Evolutionary conservation across 1,284 basidiomycete genomes (phyloP).

Genomic region (Heterobasidion annosum): DNA sequence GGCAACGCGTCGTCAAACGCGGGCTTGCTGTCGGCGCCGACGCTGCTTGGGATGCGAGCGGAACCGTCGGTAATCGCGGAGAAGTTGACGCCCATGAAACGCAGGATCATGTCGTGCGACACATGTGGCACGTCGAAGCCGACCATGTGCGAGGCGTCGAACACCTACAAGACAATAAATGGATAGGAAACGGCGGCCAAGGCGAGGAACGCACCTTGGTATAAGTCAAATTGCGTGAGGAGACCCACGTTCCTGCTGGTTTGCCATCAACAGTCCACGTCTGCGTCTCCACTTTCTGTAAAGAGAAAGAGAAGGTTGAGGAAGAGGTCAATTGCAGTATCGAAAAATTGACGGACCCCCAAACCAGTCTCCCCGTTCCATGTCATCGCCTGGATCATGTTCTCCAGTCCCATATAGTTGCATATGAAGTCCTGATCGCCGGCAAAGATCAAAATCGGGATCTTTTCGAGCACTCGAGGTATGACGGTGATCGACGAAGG

Average conservation of each 20-base stretch:
- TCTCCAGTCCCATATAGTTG: constrained; percentile 89
- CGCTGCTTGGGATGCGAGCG: constrained; percentile 63
- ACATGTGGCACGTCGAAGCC: constrained; percentile 86
- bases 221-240: constrained; percentile 87
- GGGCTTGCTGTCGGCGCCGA: constrained; percentile 64
- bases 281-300: constrained; percentile 63
- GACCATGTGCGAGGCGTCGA: constrained; percentile 92
- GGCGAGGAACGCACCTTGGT: constrained; percentile 51
- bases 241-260: constrained; percentile 86
- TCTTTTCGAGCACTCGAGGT: constrained; percentile 69
- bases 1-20: constrained; percentile 37
- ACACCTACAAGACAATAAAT: constrained; percentile 38
- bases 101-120: constrained; percentile 96
- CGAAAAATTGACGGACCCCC: constrained; percentile 43
- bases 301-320: constrained; percentile 1
- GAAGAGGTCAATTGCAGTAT: background rate
- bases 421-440: constrained; percentile 97
- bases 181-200: background rate
- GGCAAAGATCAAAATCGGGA: constrained; percentile 87
- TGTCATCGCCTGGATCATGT: constrained; percentile 71
- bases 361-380: constrained; percentile 88
- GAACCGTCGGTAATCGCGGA: constrained; percentile 70
- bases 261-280: constrained; percentile 77
- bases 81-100: constrained; percentile 90
- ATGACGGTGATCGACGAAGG: constrained; percentile 73